These are phyloP conservation scores for Penicillium tannophilum DNA, from an alignment of 495 filamentous ascomycete genomes.

Conservation along the genomic window DNA sequence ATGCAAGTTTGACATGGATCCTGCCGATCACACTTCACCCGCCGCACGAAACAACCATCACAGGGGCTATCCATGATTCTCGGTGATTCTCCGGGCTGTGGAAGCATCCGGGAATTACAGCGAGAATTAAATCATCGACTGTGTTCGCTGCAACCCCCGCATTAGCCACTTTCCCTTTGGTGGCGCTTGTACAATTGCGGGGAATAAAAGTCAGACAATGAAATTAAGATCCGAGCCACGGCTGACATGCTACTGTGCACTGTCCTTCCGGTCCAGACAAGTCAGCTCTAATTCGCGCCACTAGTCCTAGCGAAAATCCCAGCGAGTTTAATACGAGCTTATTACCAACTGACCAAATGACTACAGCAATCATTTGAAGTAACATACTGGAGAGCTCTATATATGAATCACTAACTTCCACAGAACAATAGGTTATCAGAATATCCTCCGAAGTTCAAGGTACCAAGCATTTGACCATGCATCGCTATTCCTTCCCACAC, in stretches of 20 bases:
- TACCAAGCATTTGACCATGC: conserved; percentile 19
- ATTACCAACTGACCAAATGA: too few relatives aligned
- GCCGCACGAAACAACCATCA: conserved; percentile 21
- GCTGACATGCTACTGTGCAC: background rate
- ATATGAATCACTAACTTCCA: background rate
- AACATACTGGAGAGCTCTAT: background rate
- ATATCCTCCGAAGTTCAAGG: background rate
- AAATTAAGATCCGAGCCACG: too few relatives aligned
- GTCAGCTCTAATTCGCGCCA: background rate
- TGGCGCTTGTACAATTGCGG: conserved; percentile 12
- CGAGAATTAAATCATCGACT: conserved; percentile 17
- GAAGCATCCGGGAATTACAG: conserved; percentile 15
- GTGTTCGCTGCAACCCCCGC: conserved; percentile 4
- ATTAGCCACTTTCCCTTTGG: conserved; percentile 1
- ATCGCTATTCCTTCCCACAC: conserved; percentile 47
- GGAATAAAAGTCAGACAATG: background rate
- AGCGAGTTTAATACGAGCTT: background rate
- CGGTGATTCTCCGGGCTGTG: background rate
- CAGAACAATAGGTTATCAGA: background rate
- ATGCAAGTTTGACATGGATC: conserved; percentile 18
- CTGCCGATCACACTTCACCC: conserved; percentile 25
- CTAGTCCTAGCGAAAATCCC: background rate
- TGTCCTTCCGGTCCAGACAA: background rate
- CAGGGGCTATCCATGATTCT: conserved; percentile 17
- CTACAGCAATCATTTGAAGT: too few relatives aligned